Percentiles rank a stretch among this genome's conserved stretches.
These are phyloP conservation scores for Areca catechu DNA, from an alignment of 176 grass and related monocot genomes.

Conservation along the genomic window DNA sequence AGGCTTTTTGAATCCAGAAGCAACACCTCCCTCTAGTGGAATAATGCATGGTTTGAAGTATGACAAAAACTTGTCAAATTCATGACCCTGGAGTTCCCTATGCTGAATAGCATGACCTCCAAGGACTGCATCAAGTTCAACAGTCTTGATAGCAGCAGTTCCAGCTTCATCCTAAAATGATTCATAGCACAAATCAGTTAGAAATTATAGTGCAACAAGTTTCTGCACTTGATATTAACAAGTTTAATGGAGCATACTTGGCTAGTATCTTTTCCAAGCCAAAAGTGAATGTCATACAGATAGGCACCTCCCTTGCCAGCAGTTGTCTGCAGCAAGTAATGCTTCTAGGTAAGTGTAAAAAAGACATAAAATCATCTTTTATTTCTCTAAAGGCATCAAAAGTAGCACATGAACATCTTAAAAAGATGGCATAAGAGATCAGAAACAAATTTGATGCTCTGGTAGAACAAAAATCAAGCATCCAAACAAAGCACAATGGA, in stretches of 20 bases:
- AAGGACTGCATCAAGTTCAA: slow-evolving; percentile 8
- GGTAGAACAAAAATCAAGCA: no score
- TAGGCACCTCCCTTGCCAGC: slow-evolving; percentile 58
- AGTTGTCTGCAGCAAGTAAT: slow-evolving; percentile 36
- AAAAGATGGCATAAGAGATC: no score
- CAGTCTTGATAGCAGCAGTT: slow-evolving; percentile 14
- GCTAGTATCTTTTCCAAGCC: slow-evolving; percentile 90
- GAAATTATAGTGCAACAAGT: no score
- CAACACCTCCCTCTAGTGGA: slow-evolving; percentile 12
- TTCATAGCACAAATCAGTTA: no score
- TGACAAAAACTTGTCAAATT: slow-evolving; percentile 2
- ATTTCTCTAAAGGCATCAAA: no score
- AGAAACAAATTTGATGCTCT: no score
- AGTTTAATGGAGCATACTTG: slow-evolving; percentile 32
- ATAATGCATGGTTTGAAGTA: slow-evolving; percentile 17
- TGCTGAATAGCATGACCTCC: slow-evolving; percentile 11
- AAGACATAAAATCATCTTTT: no score
- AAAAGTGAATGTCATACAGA: slow-evolving; percentile 70
- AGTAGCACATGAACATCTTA: no score
- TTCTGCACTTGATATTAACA: no score
- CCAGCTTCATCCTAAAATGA: slow-evolving; percentile 13
- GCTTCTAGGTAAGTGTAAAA: no score
- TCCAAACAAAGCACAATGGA: no score
- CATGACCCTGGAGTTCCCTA: not conserved
- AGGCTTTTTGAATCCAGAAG: slow-evolving; percentile 7